Evolutionary conservation across 495 filamentous ascomycete species (phyloP).

Genomic region (Neurospora sp.): DNA sequence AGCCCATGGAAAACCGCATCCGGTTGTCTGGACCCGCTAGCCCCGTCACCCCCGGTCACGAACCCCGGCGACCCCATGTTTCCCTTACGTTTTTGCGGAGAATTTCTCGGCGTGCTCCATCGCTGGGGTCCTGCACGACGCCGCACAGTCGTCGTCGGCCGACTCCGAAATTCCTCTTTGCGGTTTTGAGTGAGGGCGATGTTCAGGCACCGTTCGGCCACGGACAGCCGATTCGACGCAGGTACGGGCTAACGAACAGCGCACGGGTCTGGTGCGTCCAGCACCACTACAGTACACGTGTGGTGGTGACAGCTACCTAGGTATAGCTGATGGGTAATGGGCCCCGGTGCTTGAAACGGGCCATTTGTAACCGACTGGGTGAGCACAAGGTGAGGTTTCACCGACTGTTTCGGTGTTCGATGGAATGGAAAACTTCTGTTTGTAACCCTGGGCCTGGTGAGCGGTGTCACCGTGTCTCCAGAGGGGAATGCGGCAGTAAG

Average conservation of each 20-base stretch:
- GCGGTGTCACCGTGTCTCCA: not conserved
- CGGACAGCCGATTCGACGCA: not conserved
- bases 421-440: not conserved
- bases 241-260: not conserved
- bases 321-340: not conserved
- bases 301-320: not conserved
- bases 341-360: not conserved
- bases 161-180: not conserved
- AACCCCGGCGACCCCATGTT: not conserved
- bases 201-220: not conserved
- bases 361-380: not conserved
- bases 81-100: not conserved
- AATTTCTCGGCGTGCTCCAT: not conserved
- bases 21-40: not conserved
- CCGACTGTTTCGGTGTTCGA: not conserved
- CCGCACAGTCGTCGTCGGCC: not conserved
- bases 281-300: not conserved
- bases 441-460: not conserved
- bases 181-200: not conserved
- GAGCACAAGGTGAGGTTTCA: not conserved
- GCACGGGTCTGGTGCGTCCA: too few relatives aligned
- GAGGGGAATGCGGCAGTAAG: not conserved
- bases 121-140: not conserved
- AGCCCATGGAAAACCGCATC: not conserved
- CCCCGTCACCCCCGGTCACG: not conserved